A percentile compares a stretch with the other conserved stretches of the same genome.
These are phyloP conservation scores for Phytopythium sindhum DNA, from an alignment of 352 stramenopile genomes.

Conservation along the genomic window DNA sequence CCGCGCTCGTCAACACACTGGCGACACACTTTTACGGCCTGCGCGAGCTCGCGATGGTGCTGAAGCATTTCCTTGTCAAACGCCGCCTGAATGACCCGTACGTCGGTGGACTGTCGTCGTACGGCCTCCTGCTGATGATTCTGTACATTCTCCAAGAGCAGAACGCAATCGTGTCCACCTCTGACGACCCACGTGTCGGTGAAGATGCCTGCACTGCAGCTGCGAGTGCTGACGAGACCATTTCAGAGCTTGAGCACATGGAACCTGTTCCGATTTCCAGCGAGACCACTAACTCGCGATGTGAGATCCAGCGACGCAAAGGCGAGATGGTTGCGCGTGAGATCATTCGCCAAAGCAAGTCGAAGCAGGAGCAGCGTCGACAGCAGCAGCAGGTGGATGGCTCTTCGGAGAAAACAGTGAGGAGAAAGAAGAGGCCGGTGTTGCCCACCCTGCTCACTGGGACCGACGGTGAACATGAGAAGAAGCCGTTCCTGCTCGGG, in stretches of 20 bases:
- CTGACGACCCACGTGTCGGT: conserved; percentile 6
- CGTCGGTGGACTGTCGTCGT: conserved; percentile 87
- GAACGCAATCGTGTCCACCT: conserved; percentile 33
- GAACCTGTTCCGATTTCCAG: not conserved
- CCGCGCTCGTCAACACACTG: conserved; percentile 63
- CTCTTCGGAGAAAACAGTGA: conserved; percentile 7
- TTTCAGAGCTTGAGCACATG: not conserved
- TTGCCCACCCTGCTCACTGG: conserved; percentile 36
- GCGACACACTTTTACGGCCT: conserved; percentile 71
- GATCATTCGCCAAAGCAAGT: conserved; percentile 45
- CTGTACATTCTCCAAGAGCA: conserved; percentile 62
- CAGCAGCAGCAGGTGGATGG: not conserved
- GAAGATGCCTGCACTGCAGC: not conserved
- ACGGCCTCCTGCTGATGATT: conserved; percentile 84
- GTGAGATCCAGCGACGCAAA: conserved; percentile 31
- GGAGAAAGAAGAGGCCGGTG: conserved; percentile 17
- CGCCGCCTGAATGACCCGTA: conserved; percentile 88
- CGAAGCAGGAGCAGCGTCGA: conserved; percentile 31
- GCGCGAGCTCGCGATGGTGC: conserved; percentile 77
- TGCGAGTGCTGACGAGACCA: not conserved
- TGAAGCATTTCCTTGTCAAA: conserved; percentile 90
- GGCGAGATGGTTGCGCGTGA: conserved; percentile 43
- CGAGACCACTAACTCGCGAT: not conserved
- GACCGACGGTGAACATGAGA: conserved; percentile 28
- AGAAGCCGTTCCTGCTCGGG: conserved; percentile 53